phyloP scores from a whole-genome alignment of 257 asterid species.

The Lavandula angustifolia region DNA sequence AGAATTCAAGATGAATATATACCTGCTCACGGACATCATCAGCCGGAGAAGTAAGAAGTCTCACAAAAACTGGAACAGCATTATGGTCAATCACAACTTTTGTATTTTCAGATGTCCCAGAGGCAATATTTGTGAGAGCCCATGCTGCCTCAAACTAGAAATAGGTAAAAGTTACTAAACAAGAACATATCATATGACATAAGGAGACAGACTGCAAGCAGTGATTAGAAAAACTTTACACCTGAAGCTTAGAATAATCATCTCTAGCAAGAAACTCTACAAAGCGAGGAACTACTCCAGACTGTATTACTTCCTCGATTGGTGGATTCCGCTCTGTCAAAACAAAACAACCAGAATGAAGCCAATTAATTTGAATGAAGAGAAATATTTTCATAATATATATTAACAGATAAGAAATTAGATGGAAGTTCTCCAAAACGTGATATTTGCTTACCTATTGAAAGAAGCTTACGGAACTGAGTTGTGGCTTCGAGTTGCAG shows the following conservation, averaged over 20 bases:
- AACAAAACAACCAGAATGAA: conserved; percentile 20
- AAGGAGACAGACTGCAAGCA: background rate
- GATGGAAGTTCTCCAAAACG: background rate
- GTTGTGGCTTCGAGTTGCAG: conserved; percentile 84
- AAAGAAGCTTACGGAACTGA: conserved; percentile 89
- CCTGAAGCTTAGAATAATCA: conserved; percentile 86
- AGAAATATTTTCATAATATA: background rate
- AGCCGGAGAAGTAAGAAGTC: conserved; percentile 69
- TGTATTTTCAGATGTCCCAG: conserved; percentile 93
- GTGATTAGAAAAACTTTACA: conserved; percentile 23
- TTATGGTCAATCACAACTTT: conserved; percentile 90
- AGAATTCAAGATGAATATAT: background rate
- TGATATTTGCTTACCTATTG: conserved; percentile 51
- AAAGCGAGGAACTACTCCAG: conserved; percentile 88
- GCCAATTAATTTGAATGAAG: background rate
- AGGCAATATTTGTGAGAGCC: conserved; percentile 94
- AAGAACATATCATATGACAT: background rate
- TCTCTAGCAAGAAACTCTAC: conserved; percentile 85
- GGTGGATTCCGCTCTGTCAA: conserved; percentile 81
- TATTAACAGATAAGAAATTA: background rate
- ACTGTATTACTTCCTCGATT: conserved; percentile 86
- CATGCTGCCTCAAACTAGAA: conserved; percentile 92
- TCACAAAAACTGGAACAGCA: conserved; percentile 81
- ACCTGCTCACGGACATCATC: conserved; percentile 98
- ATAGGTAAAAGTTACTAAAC: conserved; percentile 6